A percentile compares a stretch with the other conserved stretches of the same genome.
These are phyloP conservation scores for Rhodotorula diobovata DNA, from an alignment of 768 basidiomycete species.

Conservation along the genomic window DNA sequence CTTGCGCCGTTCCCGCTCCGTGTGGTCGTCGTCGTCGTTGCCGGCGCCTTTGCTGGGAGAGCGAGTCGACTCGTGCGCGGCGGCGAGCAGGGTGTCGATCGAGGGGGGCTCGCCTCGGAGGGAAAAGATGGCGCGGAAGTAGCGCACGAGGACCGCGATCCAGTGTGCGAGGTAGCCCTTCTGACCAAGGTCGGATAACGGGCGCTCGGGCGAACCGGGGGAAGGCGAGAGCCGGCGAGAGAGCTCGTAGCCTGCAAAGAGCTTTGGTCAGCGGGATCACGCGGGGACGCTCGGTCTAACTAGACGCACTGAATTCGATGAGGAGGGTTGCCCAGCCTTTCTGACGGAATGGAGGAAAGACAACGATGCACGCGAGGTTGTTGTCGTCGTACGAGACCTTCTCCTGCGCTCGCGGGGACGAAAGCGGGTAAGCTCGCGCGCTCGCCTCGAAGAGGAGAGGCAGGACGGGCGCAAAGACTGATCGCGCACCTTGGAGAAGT, in stretches of 20 bases:
- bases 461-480: neutral
- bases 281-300: neutral
- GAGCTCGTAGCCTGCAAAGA: constrained; percentile 74
- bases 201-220: constrained; percentile 81
- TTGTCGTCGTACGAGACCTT: constrained; percentile 94
- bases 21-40: neutral
- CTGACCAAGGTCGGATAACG: constrained; percentile 85
- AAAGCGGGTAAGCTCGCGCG: neutral
- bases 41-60: constrained; percentile 3
- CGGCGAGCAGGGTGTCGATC: constrained; percentile 11
- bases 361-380: constrained; percentile 94
- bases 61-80: neutral
- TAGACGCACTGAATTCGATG: constrained; percentile 88
- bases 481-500: constrained; percentile 58
- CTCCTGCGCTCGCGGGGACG: constrained; percentile 56
- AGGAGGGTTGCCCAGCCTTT: constrained; percentile 88
- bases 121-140: constrained; percentile 60
- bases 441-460: neutral
- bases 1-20: constrained; percentile 39
- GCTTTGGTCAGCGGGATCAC: neutral
- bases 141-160: constrained; percentile 76
- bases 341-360: constrained; percentile 85
- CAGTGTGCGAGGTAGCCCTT: constrained; percentile 80
- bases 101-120: constrained; percentile 27
- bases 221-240: constrained; percentile 52